These are phyloP conservation scores for Cladophialophora carrionii DNA, from an alignment of 2,329 filamentous ascomycete species.

Conservation along the genomic window DNA sequence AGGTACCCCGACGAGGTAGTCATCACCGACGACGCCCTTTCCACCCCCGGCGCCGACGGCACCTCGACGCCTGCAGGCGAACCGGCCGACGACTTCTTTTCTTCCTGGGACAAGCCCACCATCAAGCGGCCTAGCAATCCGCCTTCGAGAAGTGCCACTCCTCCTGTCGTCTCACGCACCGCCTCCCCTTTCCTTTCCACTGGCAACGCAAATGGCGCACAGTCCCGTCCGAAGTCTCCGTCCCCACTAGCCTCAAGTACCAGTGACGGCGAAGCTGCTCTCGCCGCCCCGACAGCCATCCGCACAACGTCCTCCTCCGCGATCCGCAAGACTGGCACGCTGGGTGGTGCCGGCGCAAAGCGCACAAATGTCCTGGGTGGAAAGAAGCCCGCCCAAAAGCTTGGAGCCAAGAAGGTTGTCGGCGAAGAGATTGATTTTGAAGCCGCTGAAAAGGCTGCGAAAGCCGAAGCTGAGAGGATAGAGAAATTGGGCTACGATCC, in stretches of 20 bases:
- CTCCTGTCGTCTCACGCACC: slow-evolving; percentile 76
- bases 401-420: slow-evolving; percentile 89
- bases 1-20: slow-evolving; percentile 86
- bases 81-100: slow-evolving; percentile 83
- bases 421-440: slow-evolving; percentile 89
- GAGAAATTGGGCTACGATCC: slow-evolving; percentile 95
- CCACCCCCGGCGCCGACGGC: slow-evolving; percentile 61
- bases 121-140: slow-evolving; percentile 97
- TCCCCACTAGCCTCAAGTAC: slow-evolving; percentile 57
- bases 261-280: slow-evolving; percentile 56
- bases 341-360: slow-evolving; percentile 64
- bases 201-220: slow-evolving; percentile 63
- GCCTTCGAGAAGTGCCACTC: slow-evolving; percentile 84
- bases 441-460: slow-evolving; percentile 93
- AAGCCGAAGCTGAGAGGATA: slow-evolving; percentile 94
- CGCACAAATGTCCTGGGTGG: slow-evolving; percentile 84
- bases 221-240: slow-evolving; percentile 79
- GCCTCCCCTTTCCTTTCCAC: slow-evolving; percentile 88
- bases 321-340: slow-evolving; percentile 71
- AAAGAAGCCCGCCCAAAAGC: slow-evolving; percentile 73
- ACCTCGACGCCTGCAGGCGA: slow-evolving; percentile 79
- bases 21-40: slow-evolving; percentile 71
- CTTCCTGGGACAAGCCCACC: slow-evolving; percentile 96
- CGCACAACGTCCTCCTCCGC: slow-evolving; percentile 76
- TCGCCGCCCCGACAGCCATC: slow-evolving; percentile 65